Conservation (phyloP, 768 basidiomycete genomes). For the Rhizopogon vulgaris region DNA sequence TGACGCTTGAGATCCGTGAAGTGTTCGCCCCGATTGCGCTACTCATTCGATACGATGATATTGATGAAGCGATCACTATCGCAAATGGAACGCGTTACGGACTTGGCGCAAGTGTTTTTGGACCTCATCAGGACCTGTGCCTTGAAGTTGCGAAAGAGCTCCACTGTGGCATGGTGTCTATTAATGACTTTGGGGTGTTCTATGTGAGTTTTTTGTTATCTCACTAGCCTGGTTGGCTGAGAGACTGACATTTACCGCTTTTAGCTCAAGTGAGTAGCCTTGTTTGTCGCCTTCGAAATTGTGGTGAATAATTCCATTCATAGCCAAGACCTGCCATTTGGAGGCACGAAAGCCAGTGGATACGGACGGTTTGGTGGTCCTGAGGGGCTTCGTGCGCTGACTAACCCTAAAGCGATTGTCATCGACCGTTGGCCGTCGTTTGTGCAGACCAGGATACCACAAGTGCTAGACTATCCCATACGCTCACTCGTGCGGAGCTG, state of each 20-base stretch:
- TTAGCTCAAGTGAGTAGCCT: conserved; percentile 58
- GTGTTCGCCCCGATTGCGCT: conserved; percentile 93
- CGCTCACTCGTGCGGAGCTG: conserved; percentile 68
- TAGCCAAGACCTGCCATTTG: conserved; percentile 92
- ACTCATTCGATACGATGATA: conserved; percentile 74
- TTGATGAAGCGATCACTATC: conserved; percentile 82
- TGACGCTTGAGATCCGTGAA: conserved; percentile 25
- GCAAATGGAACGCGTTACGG: conserved; percentile 88
- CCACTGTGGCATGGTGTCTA: conserved; percentile 94
- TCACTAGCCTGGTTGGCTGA: conserved; percentile 1
- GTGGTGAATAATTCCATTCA: conserved; percentile 3
- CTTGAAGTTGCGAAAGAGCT: conserved; percentile 73
- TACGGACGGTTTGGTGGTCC: conserved; percentile 94
- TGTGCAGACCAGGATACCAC: conserved; percentile 82
- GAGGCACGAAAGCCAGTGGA: conserved; percentile 86
- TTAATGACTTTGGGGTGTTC: conserved; percentile 91
- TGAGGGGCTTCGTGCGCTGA: conserved; percentile 85
- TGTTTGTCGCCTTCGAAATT: conserved; percentile 8
- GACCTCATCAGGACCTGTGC: conserved; percentile 74
- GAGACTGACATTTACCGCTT: conserved; percentile 11
- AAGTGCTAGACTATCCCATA: conserved; percentile 80
- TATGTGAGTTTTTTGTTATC: conserved; percentile 47
- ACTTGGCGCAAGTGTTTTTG: conserved; percentile 92
- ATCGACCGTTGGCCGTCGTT: conserved; percentile 80
- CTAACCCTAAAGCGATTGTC: conserved; percentile 84